Percentiles rank a stretch among this genome's conserved stretches.
Conservation (phyloP, 108 stramenopile species). For the Tribonema minus region DNA sequence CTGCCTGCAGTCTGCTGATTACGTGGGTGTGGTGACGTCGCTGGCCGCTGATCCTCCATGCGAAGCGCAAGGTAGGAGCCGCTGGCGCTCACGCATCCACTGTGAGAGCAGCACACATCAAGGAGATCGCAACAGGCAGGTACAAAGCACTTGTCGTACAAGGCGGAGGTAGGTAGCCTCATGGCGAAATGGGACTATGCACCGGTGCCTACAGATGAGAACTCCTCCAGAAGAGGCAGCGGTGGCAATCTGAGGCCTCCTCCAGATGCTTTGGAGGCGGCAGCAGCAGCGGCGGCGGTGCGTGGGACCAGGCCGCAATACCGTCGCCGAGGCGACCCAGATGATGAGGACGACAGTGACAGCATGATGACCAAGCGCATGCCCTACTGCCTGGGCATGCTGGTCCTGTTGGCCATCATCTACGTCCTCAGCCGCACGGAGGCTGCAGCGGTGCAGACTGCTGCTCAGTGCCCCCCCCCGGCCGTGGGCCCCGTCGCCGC, state of each 20-base stretch:
- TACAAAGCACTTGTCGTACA: no score
- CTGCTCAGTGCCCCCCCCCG: not conserved
- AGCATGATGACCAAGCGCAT: constrained; percentile 43
- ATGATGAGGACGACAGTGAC: constrained; percentile 31
- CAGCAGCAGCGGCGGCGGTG: not conserved
- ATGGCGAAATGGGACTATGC: not conserved
- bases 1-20: no score
- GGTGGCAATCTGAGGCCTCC: no score
- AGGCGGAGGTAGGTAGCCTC: no score
- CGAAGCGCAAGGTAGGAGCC: no score
- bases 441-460: no score
- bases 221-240: not conserved
- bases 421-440: constrained; percentile 41
- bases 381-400: constrained; percentile 52
- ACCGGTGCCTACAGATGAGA: not conserved
- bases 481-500: not conserved
- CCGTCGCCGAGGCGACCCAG: not conserved
- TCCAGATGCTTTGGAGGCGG: not conserved
- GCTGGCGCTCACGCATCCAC: no score
- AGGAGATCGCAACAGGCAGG: no score
- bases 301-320: not conserved
- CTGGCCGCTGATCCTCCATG: no score
- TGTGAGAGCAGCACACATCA: no score
- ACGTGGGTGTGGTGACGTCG: no score
- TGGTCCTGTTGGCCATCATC: constrained; percentile 46